Percentiles rank a stretch among this genome's conserved stretches.
Conservation (phyloP, 345 rosid genomes). For the Diplotaxis tenuifolia region DNA sequence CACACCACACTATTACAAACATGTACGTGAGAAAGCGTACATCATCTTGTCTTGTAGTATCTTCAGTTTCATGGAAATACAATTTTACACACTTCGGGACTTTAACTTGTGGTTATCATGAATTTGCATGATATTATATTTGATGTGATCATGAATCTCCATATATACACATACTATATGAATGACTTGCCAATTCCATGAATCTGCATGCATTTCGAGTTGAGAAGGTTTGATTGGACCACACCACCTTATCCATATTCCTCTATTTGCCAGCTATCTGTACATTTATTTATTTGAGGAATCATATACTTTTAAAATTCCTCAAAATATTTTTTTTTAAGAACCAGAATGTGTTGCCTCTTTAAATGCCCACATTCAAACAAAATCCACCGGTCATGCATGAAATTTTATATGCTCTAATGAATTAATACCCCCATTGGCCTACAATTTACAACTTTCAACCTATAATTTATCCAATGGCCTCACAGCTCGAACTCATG, state of each 20-base stretch:
- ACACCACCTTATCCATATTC: neutral
- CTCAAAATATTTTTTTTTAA: neutral
- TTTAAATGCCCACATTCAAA: neutral
- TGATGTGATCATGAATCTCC: neutral
- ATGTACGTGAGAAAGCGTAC: too few species aligned
- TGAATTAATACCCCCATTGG: neutral
- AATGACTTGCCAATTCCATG: neutral
- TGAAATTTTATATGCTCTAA: neutral
- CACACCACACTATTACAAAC: too few species aligned
- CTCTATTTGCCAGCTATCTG: neutral
- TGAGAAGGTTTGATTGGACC: conserved; percentile 1
- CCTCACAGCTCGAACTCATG: neutral
- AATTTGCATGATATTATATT: too few species aligned
- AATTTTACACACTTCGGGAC: neutral
- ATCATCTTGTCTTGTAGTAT: too few species aligned
- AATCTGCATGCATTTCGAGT: conserved; percentile 7
- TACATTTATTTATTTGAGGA: neutral
- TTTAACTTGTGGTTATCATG: neutral
- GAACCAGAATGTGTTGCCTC: neutral
- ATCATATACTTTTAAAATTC: neutral
- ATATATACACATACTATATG: neutral
- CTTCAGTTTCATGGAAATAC: too few species aligned
- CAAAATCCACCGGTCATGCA: conserved; percentile 1
- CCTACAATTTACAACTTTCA: neutral
- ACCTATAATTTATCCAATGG: neutral